Base-by-base conservation (phyloP, 345 rosid species). In the Erodium maritimum region DNA sequence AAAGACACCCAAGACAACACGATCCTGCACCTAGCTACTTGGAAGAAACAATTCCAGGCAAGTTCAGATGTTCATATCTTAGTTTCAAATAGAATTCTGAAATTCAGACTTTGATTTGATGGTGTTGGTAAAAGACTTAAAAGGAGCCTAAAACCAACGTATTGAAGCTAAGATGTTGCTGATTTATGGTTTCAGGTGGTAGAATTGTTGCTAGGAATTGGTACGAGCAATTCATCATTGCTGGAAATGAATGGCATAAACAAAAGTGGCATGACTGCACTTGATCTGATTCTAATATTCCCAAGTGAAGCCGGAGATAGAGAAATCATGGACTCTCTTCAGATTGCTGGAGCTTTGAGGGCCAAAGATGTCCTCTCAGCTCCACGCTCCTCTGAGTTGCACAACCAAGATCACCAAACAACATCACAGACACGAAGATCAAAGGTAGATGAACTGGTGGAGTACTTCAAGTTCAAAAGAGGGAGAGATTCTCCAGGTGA, bases 1-100 rank as follows among this genome's bases (percentile, higher is more conserved):
- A 75, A 63, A 51, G 83, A 78, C 65, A 78, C 71, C 56, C 72
- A 69, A 0, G 73, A 71, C 23, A 81, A 73, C 51, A 69, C 83
- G 0, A 66, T 64, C 58, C 74, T 81, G 59, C 82, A 75, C 61
- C 63, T 73, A 14, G 81, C 77, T 0, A 63, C 75, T 21, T 79
- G 72, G 79, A 79, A 58, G 34, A 79, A 74, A 69, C 76, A 70
- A 23, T 70, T 65, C 9, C 75, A 69, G 74, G 74, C 24, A 60
- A 65, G 34, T 24, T 10, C 17, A 5, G n/a, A 12, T n/a, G 3
- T 50, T 13, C n/a, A n/a, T n/a, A n/a, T n/a, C n/a, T n/a, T n/a
- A n/a, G n/a, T n/a, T n/a, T n/a, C n/a, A n/a, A n/a, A n/a, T n/a
- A n/a, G n/a, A 16, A 19, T 13, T 21, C 11, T 23, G 5, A 23